Base-by-base conservation (phyloP, 106 monocot genomes). In the Cymbidium sinense region DNA sequence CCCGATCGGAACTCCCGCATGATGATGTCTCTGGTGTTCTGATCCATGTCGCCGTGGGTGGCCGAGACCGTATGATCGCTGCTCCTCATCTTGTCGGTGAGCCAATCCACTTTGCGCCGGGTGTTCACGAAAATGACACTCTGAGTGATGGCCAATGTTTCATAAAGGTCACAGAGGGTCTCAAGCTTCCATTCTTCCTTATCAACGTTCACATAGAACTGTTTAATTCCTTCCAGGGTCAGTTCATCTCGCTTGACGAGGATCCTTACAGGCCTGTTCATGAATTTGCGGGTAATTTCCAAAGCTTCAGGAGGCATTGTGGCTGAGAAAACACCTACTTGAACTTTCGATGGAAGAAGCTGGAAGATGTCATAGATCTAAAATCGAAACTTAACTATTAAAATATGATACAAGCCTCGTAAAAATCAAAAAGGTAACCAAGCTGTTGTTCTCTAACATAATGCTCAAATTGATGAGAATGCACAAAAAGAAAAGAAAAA, bases 291-390 rank as follows among this genome's bases (percentile, higher is more conserved):
- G 43, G 87, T 87, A 30, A 87, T 87, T 35, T 87, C 83, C 2
- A 83, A 70, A 1, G 87, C 87, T 50, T 79, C 79, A 0, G 79
- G 79, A 8, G 79, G 79, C 79, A 79, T 79, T 10, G 79, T 79
- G 11, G 87, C 83, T 27, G 83, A 87, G 83, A 87, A 87, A 41
- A 87, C 87, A 7, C 87, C 87, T 39, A 87, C 87, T 58, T 87
- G 83, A 74, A 87, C 69, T 41, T 81, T 87, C 4, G 78, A 43
- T 1, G 87, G 87, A 9, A 87, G 87, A 34, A 87, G 83, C 78
- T 87, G 87, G 80, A 86, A 86, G 33, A 86, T 86, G 27, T 86
- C 86, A 52, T 86, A 86, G 44, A 86, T 86, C 86, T 85, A 35
- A 27, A 75, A 34, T 47, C 11, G 47, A 47, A 0, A 47, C 15